phyloP scores from a whole-genome alignment of 2,329 filamentous ascomycete genomes.

The Alternaria metachromatica region DNA sequence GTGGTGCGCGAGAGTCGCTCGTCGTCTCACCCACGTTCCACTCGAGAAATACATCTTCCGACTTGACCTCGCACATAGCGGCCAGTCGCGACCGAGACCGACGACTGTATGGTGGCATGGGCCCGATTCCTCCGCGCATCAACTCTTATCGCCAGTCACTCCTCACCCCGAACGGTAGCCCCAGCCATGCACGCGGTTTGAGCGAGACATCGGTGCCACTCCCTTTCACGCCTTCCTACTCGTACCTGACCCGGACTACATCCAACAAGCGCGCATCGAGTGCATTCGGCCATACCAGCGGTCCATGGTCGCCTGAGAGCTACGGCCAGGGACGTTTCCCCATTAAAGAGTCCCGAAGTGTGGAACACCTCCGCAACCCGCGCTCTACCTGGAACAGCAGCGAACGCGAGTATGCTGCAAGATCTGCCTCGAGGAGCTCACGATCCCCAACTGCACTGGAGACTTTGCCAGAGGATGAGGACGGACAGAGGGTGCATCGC shows the following conservation, averaged over 20 bases:
- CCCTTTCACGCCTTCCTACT: conserved; percentile 40
- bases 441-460: conserved; percentile 47
- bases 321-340: conserved; percentile 45
- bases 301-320: conserved; percentile 47
- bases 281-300: conserved; percentile 46
- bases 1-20: conserved; percentile 75
- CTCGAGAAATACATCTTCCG: conserved; percentile 42
- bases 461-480: conserved; percentile 51
- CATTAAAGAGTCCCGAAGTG: conserved; percentile 48
- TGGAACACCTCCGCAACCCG: conserved; percentile 49
- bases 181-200: conserved; percentile 47
- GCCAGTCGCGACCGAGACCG: conserved; percentile 46
- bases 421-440: conserved; percentile 50
- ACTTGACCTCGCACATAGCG: conserved; percentile 43
- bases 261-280: conserved; percentile 49
- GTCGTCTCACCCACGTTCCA: conserved; percentile 61
- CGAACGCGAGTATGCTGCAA: conserved; percentile 39
- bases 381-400: conserved; percentile 31
- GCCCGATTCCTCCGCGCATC: conserved; percentile 44
- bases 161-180: conserved; percentile 38
- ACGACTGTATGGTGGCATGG: conserved; percentile 45
- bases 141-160: conserved; percentile 42
- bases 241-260: conserved; percentile 33
- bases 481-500: conserved; percentile 58
- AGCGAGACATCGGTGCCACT: conserved; percentile 52